Conservation (phyloP, 192 early-diverging fungal genomes). For the Phlyctochytrium bullatum region DNA sequence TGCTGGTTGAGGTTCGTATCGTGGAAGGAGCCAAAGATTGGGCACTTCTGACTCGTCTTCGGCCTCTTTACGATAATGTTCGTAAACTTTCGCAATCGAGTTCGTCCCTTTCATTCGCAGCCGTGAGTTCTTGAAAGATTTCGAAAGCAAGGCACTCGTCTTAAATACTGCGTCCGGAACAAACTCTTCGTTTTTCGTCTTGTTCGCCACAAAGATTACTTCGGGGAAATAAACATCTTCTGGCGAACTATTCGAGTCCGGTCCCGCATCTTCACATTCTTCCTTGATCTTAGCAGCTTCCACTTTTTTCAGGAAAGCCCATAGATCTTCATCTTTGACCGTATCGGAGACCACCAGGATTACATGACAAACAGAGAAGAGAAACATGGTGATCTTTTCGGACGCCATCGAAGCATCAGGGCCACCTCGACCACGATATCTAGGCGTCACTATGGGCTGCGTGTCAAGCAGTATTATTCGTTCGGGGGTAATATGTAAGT, state of each 20-base stretch:
- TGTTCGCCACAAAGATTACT: slow-evolving; percentile 22
- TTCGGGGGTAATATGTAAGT: slow-evolving; percentile 66
- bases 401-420: slow-evolving; percentile 45
- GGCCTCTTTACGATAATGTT: background rate
- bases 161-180: slow-evolving; percentile 2
- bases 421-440: background rate
- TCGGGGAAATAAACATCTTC: slow-evolving; percentile 21
- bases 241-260: background rate
- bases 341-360: slow-evolving; percentile 55
- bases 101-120: slow-evolving; percentile 8
- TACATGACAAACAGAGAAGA: slow-evolving; percentile 65
- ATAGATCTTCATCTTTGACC: slow-evolving; percentile 32
- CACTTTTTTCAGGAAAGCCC: slow-evolving; percentile 28
- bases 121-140: slow-evolving; percentile 11
- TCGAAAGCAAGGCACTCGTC: background rate
- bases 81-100: slow-evolving; percentile 3
- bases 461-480: slow-evolving; percentile 62
- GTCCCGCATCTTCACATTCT: background rate
- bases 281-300: slow-evolving; percentile 20
- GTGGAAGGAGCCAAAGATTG: slow-evolving; percentile 20
- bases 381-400: slow-evolving; percentile 51
- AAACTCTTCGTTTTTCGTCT: slow-evolving; percentile 21
- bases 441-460: slow-evolving; percentile 49
- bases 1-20: background rate
- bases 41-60: slow-evolving; percentile 8